Evolutionary conservation across 2,329 filamentous ascomycete genomes (phyloP).

Genomic region (Didymellaceae sp.): DNA sequence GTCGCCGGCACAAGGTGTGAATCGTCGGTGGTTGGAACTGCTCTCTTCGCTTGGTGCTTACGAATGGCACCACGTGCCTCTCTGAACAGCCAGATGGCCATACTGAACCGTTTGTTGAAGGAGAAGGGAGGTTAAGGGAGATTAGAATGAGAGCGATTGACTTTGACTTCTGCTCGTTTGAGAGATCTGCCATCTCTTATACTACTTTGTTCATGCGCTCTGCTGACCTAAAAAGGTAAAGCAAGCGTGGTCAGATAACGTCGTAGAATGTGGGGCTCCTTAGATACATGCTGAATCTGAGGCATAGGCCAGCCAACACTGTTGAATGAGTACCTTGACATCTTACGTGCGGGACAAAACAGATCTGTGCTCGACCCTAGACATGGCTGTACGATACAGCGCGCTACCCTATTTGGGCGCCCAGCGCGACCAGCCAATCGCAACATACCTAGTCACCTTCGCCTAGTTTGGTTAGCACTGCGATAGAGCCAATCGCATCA

Average conservation of each 20-base stretch:
- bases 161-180: not conserved
- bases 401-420: constrained; percentile 22
- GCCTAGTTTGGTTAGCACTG: constrained; percentile 6
- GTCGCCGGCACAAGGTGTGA: constrained; percentile 32
- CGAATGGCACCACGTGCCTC: constrained; percentile 32
- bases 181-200: not conserved
- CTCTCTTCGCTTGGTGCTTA: constrained; percentile 31
- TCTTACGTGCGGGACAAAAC: constrained; percentile 1
- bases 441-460: not conserved
- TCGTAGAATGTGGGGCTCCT: not conserved
- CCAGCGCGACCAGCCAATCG: constrained; percentile 30
- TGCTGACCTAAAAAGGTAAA: constrained; percentile 5
- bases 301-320: not conserved
- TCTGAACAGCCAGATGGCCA: constrained; percentile 32
- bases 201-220: not conserved
- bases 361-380: not conserved
- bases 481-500: constrained; percentile 13
- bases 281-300: not conserved
- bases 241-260: not conserved
- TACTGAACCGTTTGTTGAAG: not conserved
- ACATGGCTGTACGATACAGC: constrained; percentile 6
- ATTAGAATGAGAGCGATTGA: not conserved
- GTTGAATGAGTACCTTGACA: not conserved
- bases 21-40: constrained; percentile 31
- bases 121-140: not conserved